Evolutionary conservation across 305 asterid genomes (phyloP).

Genomic region (Galium porrigens): DNA sequence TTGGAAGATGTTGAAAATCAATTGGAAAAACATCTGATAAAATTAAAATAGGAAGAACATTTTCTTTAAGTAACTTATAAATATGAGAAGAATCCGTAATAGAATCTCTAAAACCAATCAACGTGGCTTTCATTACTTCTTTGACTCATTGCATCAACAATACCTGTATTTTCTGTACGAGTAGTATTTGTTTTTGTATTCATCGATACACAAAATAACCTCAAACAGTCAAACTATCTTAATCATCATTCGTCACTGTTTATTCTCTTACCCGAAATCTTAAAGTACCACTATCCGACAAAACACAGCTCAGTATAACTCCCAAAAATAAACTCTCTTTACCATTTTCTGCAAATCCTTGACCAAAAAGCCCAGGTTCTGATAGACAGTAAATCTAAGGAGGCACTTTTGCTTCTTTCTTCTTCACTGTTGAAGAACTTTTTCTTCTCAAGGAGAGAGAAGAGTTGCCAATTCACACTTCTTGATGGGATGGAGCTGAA

Average conservation of each 20-base stretch:
- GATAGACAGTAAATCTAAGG: neutral
- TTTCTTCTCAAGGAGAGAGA: neutral
- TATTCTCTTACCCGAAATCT: slow-evolving; percentile 1
- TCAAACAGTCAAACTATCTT: neutral
- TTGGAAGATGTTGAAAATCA: too few relatives aligned
- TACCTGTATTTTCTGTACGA: neutral
- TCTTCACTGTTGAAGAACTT: neutral
- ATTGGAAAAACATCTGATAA: too few relatives aligned
- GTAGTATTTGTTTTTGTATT: neutral
- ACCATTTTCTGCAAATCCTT: slow-evolving; percentile 3
- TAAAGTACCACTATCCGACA: neutral
- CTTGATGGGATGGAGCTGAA: slow-evolving; percentile 22
- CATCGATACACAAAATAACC: neutral
- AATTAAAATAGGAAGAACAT: too few relatives aligned
- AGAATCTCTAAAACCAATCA: neutral
- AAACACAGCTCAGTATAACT: neutral
- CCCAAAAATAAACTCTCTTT: neutral
- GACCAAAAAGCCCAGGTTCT: neutral
- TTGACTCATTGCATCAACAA: neutral
- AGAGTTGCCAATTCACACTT: slow-evolving; percentile 10
- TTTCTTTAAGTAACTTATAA: too few relatives aligned
- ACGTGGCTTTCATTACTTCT: neutral
- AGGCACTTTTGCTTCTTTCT: slow-evolving; percentile 2
- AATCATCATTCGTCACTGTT: neutral
- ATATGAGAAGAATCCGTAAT: neutral